Evolutionary conservation across 371 early-diverging fungal species (phyloP).

Genomic region (Batkoa obscura): DNA sequence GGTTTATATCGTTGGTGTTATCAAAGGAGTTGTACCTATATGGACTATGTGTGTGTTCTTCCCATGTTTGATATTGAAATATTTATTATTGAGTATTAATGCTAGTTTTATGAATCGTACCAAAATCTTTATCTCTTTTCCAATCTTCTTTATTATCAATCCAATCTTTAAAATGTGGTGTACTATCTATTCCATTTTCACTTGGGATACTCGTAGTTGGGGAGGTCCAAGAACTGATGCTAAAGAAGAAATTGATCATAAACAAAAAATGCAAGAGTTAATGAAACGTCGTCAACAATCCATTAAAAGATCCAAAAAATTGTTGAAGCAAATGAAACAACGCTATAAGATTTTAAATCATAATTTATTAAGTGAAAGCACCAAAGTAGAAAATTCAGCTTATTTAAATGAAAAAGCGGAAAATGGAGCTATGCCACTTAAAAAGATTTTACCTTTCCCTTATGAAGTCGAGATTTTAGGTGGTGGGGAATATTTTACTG

Average conservation of each 20-base stretch:
- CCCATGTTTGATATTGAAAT: constrained; percentile 4
- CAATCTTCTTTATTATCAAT: constrained; percentile 1
- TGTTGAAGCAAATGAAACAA: constrained; percentile 2
- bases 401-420: not conserved
- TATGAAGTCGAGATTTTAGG: constrained; percentile 3
- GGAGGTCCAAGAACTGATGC: constrained; percentile 5
- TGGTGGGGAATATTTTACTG: constrained; percentile 5
- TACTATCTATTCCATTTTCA: constrained; percentile 4
- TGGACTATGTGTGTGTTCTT: constrained; percentile 6
- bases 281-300: not conserved
- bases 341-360: not conserved
- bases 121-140: constrained; percentile 4
- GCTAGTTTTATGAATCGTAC: constrained; percentile 5
- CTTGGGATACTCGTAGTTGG: constrained; percentile 5
- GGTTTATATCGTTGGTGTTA: constrained; percentile 4
- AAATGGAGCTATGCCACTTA: not conserved
- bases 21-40: constrained; percentile 3
- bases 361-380: not conserved
- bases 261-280: constrained; percentile 4
- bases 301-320: not conserved
- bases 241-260: too few species aligned
- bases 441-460: not conserved
- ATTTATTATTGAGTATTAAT: not conserved
- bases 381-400: too few species aligned
- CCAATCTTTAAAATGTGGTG: constrained; percentile 6